A percentile compares a stretch with the other conserved stretches of the same genome.
Evolutionary conservation across 805 yeast species (phyloP).

Genomic region (Lipomyces anomalus): DNA sequence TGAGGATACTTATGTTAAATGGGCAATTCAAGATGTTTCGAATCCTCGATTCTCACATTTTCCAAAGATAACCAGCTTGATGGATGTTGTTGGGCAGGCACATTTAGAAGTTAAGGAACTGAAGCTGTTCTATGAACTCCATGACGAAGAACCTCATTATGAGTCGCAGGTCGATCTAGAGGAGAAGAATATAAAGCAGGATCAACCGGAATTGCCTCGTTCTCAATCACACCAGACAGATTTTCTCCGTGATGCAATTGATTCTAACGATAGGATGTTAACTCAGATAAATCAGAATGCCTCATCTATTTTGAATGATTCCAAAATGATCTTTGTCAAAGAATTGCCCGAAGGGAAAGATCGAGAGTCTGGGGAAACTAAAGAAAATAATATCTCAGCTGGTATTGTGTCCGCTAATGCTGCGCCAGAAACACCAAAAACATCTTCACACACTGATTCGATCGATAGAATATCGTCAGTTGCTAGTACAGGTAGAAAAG

Average conservation of each 20-base stretch:
- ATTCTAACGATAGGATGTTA: no score
- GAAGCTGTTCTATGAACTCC: constrained; percentile 36
- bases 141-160: constrained; percentile 15
- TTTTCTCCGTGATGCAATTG: no score
- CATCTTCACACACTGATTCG: no score
- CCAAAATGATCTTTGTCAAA: no score
- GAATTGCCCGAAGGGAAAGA: constrained; percentile 6
- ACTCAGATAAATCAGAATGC: no score
- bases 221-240: no score
- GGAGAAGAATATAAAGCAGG: constrained; percentile 5
- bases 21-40: constrained; percentile 48
- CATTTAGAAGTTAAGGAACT: constrained; percentile 41
- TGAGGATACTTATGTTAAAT: constrained; percentile 66
- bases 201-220: no score
- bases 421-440: background rate
- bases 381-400: no score
- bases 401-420: background rate
- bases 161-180: constrained; percentile 6
- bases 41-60: constrained; percentile 45
- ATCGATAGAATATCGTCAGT: no score
- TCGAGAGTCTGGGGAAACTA: background rate
- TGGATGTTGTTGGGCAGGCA: constrained; percentile 50
- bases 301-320: no score
- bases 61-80: constrained; percentile 39
- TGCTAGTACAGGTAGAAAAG: constrained; percentile 41